These are phyloP conservation scores for Helminthosporium solani DNA, from an alignment of 2,329 filamentous ascomycete genomes.

Conservation along the genomic window DNA sequence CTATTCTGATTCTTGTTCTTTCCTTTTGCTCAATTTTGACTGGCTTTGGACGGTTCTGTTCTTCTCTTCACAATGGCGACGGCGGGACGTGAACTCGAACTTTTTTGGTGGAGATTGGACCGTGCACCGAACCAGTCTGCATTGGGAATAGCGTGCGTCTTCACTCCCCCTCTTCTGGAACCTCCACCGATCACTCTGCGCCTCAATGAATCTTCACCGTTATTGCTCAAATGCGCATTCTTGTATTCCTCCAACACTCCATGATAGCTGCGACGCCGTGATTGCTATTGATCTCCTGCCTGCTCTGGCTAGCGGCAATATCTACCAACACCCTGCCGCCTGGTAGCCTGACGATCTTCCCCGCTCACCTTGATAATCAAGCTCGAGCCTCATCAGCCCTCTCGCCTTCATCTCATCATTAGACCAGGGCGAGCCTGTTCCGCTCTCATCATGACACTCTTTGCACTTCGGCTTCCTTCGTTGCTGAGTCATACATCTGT, in stretches of 20 bases:
- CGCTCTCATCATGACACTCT: slow-evolving; percentile 19
- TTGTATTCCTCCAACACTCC: not conserved
- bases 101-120: slow-evolving; percentile 21
- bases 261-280: not conserved
- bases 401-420: slow-evolving; percentile 13
- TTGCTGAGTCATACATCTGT: not conserved
- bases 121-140: not conserved
- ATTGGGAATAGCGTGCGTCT: not conserved
- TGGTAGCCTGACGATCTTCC: slow-evolving; percentile 21
- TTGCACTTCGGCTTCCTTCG: slow-evolving; percentile 3
- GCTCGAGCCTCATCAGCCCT: slow-evolving; percentile 14
- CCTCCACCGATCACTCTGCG: not conserved
- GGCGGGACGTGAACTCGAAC: slow-evolving; percentile 8
- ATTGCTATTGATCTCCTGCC: not conserved
- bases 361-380: slow-evolving; percentile 26
- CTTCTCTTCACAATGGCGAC: not conserved
- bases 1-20: too few relatives aligned
- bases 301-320: slow-evolving; percentile 3
- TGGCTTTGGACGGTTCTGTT: too few relatives aligned
- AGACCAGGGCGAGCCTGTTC: slow-evolving; percentile 9
- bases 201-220: not conserved
- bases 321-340: not conserved
- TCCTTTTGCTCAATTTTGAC: too few relatives aligned
- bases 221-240: slow-evolving; percentile 4
- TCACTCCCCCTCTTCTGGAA: not conserved